Conservation (phyloP, 2,329 filamentous ascomycete species). For the Hymenotorrendiella dingleyae region DNA sequence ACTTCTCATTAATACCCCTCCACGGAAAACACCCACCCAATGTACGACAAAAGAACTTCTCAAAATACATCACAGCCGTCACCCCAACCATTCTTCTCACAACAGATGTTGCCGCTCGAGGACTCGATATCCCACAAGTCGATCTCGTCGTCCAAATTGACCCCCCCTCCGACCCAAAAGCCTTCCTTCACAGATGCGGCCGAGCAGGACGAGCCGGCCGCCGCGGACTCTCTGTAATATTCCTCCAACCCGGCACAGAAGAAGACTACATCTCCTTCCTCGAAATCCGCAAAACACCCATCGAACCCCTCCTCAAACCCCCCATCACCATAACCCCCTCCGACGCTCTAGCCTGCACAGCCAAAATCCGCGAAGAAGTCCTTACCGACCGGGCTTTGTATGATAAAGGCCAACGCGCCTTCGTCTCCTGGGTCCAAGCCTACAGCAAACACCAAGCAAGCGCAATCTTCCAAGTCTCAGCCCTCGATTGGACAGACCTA, state of each 20-base stretch:
- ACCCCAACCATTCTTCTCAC: conserved; percentile 79
- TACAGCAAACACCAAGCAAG: conserved; percentile 88
- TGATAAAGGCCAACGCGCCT: conserved; percentile 84
- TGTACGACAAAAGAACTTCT: conserved; percentile 83
- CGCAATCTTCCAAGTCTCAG: conserved; percentile 79
- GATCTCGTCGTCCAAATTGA: conserved; percentile 89
- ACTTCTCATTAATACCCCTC: conserved; percentile 68
- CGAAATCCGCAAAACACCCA: conserved; percentile 79
- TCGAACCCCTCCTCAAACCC: conserved; percentile 55
- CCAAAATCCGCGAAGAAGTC: conserved; percentile 56
- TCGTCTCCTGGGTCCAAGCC: conserved; percentile 87
- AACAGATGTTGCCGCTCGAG: conserved; percentile 85
- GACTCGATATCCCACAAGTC: conserved; percentile 85
- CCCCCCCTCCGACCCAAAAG: conserved; percentile 81
- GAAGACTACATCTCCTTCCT: conserved; percentile 88
- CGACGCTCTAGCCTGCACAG: conserved; percentile 52
- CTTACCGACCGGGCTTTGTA: conserved; percentile 49
- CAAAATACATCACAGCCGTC: conserved; percentile 68
- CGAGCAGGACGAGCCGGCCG: conserved; percentile 85
- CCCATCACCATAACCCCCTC: conserved; percentile 50
- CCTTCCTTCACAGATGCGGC: conserved; percentile 89
- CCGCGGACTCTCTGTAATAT: conserved; percentile 76
- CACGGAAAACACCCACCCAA: conserved; percentile 90
- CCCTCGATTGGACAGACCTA: conserved; percentile 80
- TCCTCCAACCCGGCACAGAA: conserved; percentile 79